Evolutionary conservation across 441 rosid genomes (phyloP).

Genomic region (Corymbia citriodora): DNA sequence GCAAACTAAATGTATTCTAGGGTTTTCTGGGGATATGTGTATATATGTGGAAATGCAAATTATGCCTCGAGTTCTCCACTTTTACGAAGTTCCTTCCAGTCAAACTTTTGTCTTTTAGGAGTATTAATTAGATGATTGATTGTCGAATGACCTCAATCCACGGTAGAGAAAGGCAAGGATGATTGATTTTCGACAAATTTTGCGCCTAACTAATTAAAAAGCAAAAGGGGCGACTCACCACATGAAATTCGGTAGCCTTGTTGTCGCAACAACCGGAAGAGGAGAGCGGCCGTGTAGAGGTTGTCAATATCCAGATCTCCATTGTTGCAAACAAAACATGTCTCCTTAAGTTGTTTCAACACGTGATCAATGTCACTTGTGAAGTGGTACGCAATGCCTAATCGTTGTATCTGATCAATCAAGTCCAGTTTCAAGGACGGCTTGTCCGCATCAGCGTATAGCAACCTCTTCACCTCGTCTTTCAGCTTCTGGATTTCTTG

Average conservation of each 20-base stretch:
- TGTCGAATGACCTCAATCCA: background rate
- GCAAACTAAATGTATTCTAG: too few species aligned
- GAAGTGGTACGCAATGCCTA: background rate
- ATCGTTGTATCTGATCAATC: background rate
- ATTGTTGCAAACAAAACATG: background rate
- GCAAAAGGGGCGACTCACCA: background rate
- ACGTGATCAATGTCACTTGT: background rate
- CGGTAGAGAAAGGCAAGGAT: background rate
- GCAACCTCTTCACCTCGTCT: background rate
- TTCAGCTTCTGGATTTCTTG: background rate
- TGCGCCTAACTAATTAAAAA: background rate
- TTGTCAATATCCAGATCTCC: background rate
- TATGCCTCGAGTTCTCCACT: too few species aligned
- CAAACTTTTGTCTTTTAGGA: too few species aligned
- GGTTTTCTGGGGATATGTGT: too few species aligned
- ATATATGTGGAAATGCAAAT: too few species aligned
- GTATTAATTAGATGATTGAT: background rate
- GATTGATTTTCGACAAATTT: background rate
- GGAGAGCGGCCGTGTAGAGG: background rate
- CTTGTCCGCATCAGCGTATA: background rate
- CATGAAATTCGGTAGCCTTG: background rate
- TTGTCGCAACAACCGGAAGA: slow-evolving; percentile 5
- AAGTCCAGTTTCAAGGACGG: background rate
- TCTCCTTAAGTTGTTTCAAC: background rate
- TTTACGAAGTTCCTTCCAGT: too few species aligned